phyloP scores from a whole-genome alignment of 257 asterid genomes.

The Catharanthus roseus region DNA sequence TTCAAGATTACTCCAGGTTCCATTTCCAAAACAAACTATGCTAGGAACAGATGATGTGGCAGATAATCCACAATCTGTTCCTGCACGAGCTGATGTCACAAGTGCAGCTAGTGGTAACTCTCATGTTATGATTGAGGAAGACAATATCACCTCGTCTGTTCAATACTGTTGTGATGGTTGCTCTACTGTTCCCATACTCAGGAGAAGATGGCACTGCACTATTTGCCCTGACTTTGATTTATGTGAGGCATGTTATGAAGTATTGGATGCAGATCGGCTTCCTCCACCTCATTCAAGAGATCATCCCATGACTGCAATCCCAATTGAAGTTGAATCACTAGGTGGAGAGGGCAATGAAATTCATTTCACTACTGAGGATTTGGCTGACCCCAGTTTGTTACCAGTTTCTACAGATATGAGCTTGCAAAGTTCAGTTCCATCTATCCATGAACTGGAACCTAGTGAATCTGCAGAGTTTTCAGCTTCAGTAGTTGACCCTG shows the following conservation, averaged over 20 bases:
- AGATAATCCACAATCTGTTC: constrained; percentile 52
- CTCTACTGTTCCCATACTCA: constrained; percentile 91
- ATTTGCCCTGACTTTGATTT: constrained; percentile 98
- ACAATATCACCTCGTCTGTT: constrained; percentile 86
- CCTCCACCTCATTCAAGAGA: constrained; percentile 95
- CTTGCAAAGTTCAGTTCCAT: constrained; percentile 49
- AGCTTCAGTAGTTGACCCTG: constrained; percentile 71
- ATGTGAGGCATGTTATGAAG: constrained; percentile 95
- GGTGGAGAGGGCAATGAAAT: constrained; percentile 82
- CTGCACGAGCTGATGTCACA: constrained; percentile 57
- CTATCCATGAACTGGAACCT: constrained; percentile 76
- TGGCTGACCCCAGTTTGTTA: constrained; percentile 55
- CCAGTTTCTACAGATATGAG: constrained; percentile 59
- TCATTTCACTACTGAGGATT: constrained; percentile 70
- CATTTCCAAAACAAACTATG: constrained; percentile 99
- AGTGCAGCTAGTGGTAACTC: constrained; percentile 56
- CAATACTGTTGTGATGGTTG: constrained; percentile 99
- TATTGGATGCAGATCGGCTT: constrained; percentile 85
- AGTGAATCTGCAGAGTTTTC: constrained; percentile 73
- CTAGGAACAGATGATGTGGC: constrained; percentile 70
- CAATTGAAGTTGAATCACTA: constrained; percentile 86
- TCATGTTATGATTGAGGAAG: constrained; percentile 83
- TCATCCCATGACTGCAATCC: constrained; percentile 94
- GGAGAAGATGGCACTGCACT: constrained; percentile 98
- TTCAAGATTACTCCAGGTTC: constrained; percentile 97